These are phyloP conservation scores for Ehretia macrophylla DNA, from an alignment of 257 asterid genomes.

Conservation along the genomic window DNA sequence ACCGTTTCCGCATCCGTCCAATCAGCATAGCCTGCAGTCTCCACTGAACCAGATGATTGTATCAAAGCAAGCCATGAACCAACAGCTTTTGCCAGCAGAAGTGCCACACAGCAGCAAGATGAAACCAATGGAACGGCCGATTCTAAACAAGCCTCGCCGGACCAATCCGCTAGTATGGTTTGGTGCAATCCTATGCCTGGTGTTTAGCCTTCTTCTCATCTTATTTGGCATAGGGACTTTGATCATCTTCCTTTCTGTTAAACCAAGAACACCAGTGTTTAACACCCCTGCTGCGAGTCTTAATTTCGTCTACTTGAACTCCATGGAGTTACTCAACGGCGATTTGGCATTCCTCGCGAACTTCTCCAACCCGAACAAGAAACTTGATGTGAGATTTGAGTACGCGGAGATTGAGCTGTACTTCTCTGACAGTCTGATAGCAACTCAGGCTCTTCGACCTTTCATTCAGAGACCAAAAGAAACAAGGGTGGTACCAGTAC, in stretches of 20 bases:
- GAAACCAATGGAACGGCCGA: conserved; percentile 43
- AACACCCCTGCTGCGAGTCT: conserved; percentile 67
- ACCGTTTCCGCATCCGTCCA: background rate
- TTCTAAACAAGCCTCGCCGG: conserved; percentile 35
- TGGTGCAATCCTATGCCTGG: conserved; percentile 59
- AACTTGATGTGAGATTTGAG: conserved; percentile 58
- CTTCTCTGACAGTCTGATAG: conserved; percentile 46
- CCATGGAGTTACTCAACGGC: conserved; percentile 45
- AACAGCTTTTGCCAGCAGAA: conserved; percentile 28
- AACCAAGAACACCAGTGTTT: conserved; percentile 60
- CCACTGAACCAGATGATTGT: conserved; percentile 32
- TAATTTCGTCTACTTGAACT: conserved; percentile 39
- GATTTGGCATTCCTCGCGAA: conserved; percentile 66
- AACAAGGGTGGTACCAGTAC: conserved; percentile 42
- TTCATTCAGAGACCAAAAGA: conserved; percentile 47
- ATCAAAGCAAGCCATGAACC: conserved; percentile 35
- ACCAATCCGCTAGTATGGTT: conserved; percentile 76
- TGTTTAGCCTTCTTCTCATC: conserved; percentile 65
- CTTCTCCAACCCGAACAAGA: conserved; percentile 78
- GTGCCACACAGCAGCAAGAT: conserved; percentile 28
- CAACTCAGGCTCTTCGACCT: conserved; percentile 50
- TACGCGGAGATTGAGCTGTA: conserved; percentile 52
- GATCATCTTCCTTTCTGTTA: conserved; percentile 46
- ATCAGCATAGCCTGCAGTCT: conserved; percentile 18
- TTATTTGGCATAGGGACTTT: conserved; percentile 57